Conservation (phyloP, 2,329 filamentous ascomycete species). For the Cladophialophora bantiana region DNA sequence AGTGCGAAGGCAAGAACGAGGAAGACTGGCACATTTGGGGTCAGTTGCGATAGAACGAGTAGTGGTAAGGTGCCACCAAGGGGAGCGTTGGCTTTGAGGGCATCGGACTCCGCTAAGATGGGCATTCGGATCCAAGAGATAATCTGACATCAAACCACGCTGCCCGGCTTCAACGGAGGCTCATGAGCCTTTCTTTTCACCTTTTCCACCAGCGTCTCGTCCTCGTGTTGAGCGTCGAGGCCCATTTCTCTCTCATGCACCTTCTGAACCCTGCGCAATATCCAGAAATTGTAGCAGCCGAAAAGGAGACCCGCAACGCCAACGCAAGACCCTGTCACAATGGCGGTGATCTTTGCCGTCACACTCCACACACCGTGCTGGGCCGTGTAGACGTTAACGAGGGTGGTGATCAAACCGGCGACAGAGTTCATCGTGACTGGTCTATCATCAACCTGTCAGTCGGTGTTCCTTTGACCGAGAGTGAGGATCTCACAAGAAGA, state of each 20-base stretch:
- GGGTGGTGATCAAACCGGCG: conserved; percentile 59
- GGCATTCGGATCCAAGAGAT: neutral
- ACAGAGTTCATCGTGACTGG: conserved; percentile 54
- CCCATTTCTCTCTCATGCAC: conserved; percentile 45
- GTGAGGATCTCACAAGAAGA: conserved; percentile 51
- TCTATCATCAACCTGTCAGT: conserved; percentile 34
- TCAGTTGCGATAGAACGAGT: neutral
- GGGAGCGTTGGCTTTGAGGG: too few species aligned
- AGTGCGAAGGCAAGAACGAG: neutral
- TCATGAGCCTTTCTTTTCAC: conserved; percentile 34
- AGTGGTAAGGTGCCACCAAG: neutral
- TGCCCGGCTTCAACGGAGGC: conserved; percentile 27
- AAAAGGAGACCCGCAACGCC: conserved; percentile 42
- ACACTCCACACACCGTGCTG: conserved; percentile 44
- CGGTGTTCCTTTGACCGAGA: neutral
- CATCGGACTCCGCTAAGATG: neutral
- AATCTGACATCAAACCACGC: conserved; percentile 21
- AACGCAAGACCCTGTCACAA: conserved; percentile 38
- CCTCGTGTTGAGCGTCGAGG: conserved; percentile 30
- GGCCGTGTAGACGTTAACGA: conserved; percentile 57
- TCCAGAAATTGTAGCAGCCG: conserved; percentile 48
- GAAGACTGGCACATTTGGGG: neutral
- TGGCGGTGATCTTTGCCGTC: conserved; percentile 43
- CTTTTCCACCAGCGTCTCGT: conserved; percentile 37
- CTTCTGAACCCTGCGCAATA: conserved; percentile 45